A percentile compares a stretch with the other conserved stretches of the same genome.
Conservation (phyloP, 306 rosid species). For the Prunus persica region Prunus_persica_NCBIv2 NC_034009.1:36975501-36976000, state of each 20-base stretch:
- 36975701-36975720: slow-evolving; percentile 64
- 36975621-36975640: slow-evolving; percentile 93
- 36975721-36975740: slow-evolving; percentile 64
- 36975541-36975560: slow-evolving; percentile 1
- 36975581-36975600: slow-evolving; percentile 52
- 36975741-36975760: slow-evolving; percentile 98
- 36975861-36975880: background rate
- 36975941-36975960: slow-evolving; percentile 2
- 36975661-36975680: slow-evolving; percentile 91
- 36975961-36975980: background rate
- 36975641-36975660: slow-evolving; percentile 89
- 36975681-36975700: slow-evolving; percentile 68
- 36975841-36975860: background rate
- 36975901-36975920: background rate
- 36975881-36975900: background rate
- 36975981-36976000: background rate
- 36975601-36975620: slow-evolving; percentile 99
- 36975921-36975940: background rate
- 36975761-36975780: slow-evolving; percentile 85
- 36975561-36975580: slow-evolving; percentile 4
- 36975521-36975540: background rate
- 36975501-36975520: background rate
- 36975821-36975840: background rate
- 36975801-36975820: background rate
- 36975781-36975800: slow-evolving; percentile 9